Conservation (phyloP, 306 rosid genomes). For the Cucurbita moschata region DNA sequence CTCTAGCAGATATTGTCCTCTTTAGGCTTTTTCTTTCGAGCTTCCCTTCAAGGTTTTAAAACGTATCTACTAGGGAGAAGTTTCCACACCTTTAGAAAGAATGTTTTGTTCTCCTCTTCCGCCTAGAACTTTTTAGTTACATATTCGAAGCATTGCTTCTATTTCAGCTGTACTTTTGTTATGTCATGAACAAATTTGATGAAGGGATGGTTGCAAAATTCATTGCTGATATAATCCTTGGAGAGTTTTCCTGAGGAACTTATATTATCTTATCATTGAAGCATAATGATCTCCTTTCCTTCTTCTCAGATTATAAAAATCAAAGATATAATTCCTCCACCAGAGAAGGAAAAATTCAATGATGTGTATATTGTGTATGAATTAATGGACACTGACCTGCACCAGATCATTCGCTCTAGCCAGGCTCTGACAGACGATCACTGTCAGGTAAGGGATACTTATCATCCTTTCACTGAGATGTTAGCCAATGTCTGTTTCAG, state of each 20-base stretch:
- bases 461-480: not conserved
- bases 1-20: too few species aligned
- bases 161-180: not conserved
- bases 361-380: constrained; percentile 87
- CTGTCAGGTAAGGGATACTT: constrained; percentile 46
- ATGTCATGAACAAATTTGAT: not conserved
- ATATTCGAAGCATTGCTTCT: not conserved
- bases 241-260: not conserved
- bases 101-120: too few species aligned
- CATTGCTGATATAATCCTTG: not conserved
- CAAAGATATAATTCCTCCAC: constrained; percentile 75
- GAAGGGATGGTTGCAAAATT: not conserved
- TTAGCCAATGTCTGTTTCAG: not conserved
- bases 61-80: too few species aligned
- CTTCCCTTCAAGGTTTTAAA: too few species aligned
- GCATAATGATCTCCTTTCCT: not conserved
- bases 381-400: constrained; percentile 79
- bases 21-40: too few species aligned
- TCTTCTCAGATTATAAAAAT: constrained; percentile 53
- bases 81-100: too few species aligned
- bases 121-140: too few species aligned
- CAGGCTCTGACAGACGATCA: constrained; percentile 86
- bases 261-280: not conserved
- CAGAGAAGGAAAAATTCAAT: constrained; percentile 53
- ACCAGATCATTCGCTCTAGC: constrained; percentile 72